Percentiles rank a stretch among this genome's conserved stretches.
These are phyloP conservation scores for Crucibulum laeve DNA, from an alignment of 768 basidiomycete genomes.

Conservation along the genomic window DNA sequence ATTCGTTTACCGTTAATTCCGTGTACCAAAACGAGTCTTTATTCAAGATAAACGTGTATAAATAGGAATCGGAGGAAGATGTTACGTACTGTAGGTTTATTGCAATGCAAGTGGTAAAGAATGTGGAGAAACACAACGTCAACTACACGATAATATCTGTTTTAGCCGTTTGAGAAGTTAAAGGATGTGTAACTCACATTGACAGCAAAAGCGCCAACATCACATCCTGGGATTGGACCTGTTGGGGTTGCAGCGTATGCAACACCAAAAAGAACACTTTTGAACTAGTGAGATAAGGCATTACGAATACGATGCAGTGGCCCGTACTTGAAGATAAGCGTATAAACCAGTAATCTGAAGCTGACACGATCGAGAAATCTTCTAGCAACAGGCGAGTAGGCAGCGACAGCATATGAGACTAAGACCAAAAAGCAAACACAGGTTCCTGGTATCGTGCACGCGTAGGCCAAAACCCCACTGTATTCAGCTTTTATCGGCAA, in stretches of 20 bases:
- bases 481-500: too few relatives aligned
- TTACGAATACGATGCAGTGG: too few relatives aligned
- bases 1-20: conserved; percentile 17
- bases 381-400: conserved; percentile 4
- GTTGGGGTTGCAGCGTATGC: conserved; percentile 11
- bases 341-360: conserved; percentile 15
- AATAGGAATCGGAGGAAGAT: neutral
- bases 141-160: conserved; percentile 7
- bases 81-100: conserved; percentile 20
- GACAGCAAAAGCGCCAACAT: conserved; percentile 15
- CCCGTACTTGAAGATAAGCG: conserved; percentile 15
- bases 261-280: conserved; percentile 16
- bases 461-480: too few relatives aligned
- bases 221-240: conserved; percentile 8
- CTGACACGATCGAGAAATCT: conserved; percentile 16
- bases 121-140: conserved; percentile 15
- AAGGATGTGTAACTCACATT: conserved; percentile 9
- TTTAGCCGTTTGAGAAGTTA: neutral
- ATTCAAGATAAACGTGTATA: neutral
- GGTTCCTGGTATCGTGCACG: conserved; percentile 11
- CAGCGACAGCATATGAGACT: conserved; percentile 9
- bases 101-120: conserved; percentile 19
- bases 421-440: conserved; percentile 11
- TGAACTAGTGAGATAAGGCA: neutral
- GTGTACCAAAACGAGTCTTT: conserved; percentile 19